Percentiles rank a stretch among this genome's conserved stretches.
These are phyloP conservation scores for Stropharia rugosoannulata DNA, from an alignment of 768 basidiomycete genomes.

Conservation along the genomic window DNA sequence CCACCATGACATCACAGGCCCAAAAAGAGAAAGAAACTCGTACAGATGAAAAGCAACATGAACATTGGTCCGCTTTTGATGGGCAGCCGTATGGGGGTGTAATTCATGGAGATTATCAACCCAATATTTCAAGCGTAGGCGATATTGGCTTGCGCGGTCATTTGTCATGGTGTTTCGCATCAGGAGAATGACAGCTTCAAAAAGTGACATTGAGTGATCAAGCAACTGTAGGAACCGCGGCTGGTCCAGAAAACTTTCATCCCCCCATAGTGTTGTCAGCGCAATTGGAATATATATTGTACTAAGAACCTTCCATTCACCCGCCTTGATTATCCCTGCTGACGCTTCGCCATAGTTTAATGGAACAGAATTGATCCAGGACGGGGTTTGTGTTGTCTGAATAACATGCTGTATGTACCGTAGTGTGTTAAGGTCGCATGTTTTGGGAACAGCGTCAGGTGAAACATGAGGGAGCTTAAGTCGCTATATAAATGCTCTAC, in stretches of 20 bases:
- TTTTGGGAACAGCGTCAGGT: conserved; percentile 1
- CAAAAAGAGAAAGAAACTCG: conserved; percentile 32
- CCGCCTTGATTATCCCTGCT: conserved; percentile 33
- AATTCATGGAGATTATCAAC: neutral
- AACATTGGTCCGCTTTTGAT: neutral
- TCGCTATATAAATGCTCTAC: neutral
- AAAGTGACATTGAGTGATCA: conserved; percentile 10
- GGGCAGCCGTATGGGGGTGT: neutral
- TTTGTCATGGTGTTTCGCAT: neutral
- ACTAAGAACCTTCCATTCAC: conserved; percentile 29
- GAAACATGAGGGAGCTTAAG: neutral
- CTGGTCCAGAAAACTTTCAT: neutral
- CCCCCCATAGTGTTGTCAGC: conserved; percentile 29
- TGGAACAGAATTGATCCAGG: conserved; percentile 28
- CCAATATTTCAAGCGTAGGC: neutral
- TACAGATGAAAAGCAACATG: conserved; percentile 33
- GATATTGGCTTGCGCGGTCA: neutral
- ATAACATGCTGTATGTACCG: conserved; percentile 22
- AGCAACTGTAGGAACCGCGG: conserved; percentile 1
- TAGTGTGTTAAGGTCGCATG: neutral
- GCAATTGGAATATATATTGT: conserved; percentile 32
- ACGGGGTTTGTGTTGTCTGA: conserved; percentile 17
- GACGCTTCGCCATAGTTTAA: conserved; percentile 21
- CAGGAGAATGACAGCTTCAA: conserved; percentile 6
- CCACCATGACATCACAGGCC: conserved; percentile 16